Evolutionary conservation across 2,329 filamentous ascomycete genomes (phyloP).

Genomic region (Arthrobotrys musiformis): DNA sequence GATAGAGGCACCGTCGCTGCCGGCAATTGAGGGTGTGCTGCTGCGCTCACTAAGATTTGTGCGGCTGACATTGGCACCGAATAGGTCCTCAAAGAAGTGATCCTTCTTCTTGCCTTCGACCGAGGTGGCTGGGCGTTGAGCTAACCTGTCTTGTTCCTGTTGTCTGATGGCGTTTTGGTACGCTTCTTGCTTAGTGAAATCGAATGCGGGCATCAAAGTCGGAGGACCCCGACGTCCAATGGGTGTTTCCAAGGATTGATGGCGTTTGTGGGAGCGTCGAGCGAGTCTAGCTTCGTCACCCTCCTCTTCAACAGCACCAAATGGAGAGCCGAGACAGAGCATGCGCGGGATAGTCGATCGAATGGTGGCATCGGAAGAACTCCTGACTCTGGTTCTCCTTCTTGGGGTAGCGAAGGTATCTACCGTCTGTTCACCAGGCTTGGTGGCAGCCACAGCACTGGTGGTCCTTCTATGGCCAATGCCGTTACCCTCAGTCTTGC

Average conservation of each 20-base stretch:
- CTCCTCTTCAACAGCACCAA: conserved; percentile 51
- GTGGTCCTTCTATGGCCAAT: conserved; percentile 50
- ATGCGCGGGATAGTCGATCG: conserved; percentile 53
- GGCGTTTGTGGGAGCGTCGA: conserved; percentile 48
- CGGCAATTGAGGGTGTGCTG: conserved; percentile 42
- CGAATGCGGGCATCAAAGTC: conserved; percentile 48
- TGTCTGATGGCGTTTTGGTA: conserved; percentile 48
- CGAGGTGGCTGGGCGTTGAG: conserved; percentile 35
- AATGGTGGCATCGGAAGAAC: conserved; percentile 52
- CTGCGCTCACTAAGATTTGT: conserved; percentile 50
- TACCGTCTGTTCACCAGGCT: conserved; percentile 25
- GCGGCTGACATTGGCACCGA: conserved; percentile 43
- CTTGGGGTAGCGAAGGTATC: conserved; percentile 46
- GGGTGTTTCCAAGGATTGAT: conserved; percentile 47
- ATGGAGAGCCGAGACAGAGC: conserved; percentile 53
- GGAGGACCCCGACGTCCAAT: conserved; percentile 29
- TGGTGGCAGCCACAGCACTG: conserved; percentile 33
- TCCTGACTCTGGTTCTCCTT: conserved; percentile 42
- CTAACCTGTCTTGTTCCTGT: conserved; percentile 40
- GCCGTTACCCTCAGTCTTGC: conserved; percentile 49
- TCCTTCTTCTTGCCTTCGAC: conserved; percentile 49
- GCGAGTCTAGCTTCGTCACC: conserved; percentile 41
- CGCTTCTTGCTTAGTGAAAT: conserved; percentile 53
- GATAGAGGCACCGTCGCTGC: conserved; percentile 44
- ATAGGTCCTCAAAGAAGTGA: conserved; percentile 53